Conservation (phyloP, 768 basidiomycete genomes). For the Lactarius sanguifluus region DNA sequence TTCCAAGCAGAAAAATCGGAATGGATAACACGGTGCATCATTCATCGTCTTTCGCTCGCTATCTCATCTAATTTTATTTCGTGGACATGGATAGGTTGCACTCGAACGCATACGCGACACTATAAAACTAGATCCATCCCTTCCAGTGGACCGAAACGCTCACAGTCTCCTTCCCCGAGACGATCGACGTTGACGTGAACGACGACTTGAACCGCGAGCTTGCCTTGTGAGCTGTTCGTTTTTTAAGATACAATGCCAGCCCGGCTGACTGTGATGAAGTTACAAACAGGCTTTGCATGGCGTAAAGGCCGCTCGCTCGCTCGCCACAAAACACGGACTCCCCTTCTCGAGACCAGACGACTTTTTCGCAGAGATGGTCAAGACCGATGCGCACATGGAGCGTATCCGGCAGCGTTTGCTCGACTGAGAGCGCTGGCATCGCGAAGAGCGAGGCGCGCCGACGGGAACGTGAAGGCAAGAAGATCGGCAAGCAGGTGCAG, state of each 20-base stretch:
- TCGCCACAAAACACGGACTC: slow-evolving; percentile 76
- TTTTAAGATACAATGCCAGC: background rate
- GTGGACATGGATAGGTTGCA: slow-evolving; percentile 51
- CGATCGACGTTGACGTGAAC: slow-evolving; percentile 72
- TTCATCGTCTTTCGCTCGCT: background rate
- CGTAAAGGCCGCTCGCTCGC: slow-evolving; percentile 68
- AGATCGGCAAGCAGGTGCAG: slow-evolving; percentile 98
- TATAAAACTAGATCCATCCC: slow-evolving; percentile 68
- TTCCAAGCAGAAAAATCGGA: slow-evolving; percentile 80
- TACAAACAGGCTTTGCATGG: slow-evolving; percentile 93
- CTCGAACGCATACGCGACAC: slow-evolving; percentile 77
- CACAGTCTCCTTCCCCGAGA: slow-evolving; percentile 65
- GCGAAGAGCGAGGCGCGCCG: slow-evolving; percentile 91
- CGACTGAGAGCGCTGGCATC: slow-evolving; percentile 83
- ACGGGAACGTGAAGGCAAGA: slow-evolving; percentile 92
- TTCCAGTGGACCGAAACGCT: slow-evolving; percentile 89
- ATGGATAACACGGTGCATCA: slow-evolving; percentile 73
- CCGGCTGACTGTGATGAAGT: slow-evolving; percentile 43
- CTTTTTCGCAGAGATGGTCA: slow-evolving; percentile 99
- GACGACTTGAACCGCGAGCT: slow-evolving; percentile 95
- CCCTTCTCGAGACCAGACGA: slow-evolving; percentile 91
- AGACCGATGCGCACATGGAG: slow-evolving; percentile 97
- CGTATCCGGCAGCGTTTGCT: slow-evolving; percentile 87
- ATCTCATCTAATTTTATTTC: slow-evolving; percentile 7
- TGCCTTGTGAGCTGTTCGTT: slow-evolving; percentile 72